A percentile compares a stretch with the other conserved stretches of the same genome.
phyloP scores from a whole-genome alignment of 768 basidiomycete species.

The Amanita molliuscula region DNA sequence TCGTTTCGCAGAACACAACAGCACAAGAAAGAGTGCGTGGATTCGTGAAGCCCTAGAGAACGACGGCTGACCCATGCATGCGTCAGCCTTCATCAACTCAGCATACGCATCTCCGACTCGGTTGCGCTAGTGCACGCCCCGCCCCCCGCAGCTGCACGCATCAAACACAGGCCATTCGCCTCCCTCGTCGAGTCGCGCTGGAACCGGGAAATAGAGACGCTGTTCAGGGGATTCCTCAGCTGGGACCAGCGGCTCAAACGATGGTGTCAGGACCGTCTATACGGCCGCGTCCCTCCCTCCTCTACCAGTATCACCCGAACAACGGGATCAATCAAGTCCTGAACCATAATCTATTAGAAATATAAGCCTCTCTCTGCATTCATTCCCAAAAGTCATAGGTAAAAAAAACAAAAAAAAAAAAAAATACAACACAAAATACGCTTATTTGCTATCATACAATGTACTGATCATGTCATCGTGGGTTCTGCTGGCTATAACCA shows the following conservation, averaged over 20 bases:
- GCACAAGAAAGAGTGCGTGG: conserved; percentile 43
- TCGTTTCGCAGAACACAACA: conserved; percentile 35
- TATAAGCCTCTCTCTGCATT: too few species aligned
- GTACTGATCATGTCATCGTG: not conserved
- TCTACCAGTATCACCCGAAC: not conserved
- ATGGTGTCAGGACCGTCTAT: conserved; percentile 37
- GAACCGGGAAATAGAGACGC: conserved; percentile 44
- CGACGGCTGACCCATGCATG: not conserved
- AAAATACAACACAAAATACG: too few species aligned
- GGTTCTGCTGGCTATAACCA: conserved; percentile 1
- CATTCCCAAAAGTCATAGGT: too few species aligned
- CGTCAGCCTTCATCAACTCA: conserved; percentile 37
- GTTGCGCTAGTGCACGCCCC: conserved; percentile 38
- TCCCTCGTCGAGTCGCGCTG: conserved; percentile 42
- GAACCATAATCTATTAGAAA: too few species aligned
- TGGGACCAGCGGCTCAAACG: conserved; percentile 36
- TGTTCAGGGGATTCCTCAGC: conserved; percentile 31
- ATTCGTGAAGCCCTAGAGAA: not conserved
- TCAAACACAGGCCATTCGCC: conserved; percentile 34
- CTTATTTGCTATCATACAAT: not conserved
- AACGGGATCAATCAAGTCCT: not conserved
- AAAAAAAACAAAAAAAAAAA: too few species aligned
- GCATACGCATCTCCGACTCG: conserved; percentile 39
- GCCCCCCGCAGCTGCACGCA: conserved; percentile 42
- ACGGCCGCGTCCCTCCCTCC: conserved; percentile 19